Percentiles rank a stretch among this genome's conserved stretches.
These are phyloP conservation scores for Coccomyxa sp. DNA, from an alignment of 139 green algal species.

Conservation along the genomic window DNA sequence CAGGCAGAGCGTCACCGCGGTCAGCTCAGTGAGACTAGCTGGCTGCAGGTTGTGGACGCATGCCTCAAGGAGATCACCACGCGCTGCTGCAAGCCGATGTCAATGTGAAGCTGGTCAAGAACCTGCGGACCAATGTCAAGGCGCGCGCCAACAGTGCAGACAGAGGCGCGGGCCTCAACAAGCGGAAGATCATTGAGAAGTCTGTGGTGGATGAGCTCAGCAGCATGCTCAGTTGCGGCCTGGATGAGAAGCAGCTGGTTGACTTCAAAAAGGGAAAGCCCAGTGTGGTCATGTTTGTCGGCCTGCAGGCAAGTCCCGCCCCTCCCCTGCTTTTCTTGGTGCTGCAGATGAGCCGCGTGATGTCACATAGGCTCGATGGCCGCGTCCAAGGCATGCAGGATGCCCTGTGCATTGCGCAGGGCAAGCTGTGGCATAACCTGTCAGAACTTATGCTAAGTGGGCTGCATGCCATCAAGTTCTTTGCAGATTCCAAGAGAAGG, in stretches of 20 bases:
- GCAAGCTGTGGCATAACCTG: background rate
- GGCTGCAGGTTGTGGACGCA: slow-evolving; percentile 53
- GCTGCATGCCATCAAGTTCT: too few species aligned
- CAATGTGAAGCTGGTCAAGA: slow-evolving; percentile 76
- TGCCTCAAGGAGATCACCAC: slow-evolving; percentile 95
- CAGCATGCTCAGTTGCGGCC: slow-evolving; percentile 69
- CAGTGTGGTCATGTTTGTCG: slow-evolving; percentile 98
- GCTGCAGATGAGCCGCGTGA: too few species aligned
- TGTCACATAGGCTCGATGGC: too few species aligned
- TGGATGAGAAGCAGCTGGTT: slow-evolving; percentile 53
- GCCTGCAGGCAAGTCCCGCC: slow-evolving; percentile 56
- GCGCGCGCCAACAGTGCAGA: slow-evolving; percentile 77
- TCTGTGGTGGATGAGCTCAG: slow-evolving; percentile 91
- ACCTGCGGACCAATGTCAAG: slow-evolving; percentile 86
- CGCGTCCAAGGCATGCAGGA: too few species aligned
- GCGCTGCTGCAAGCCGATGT: slow-evolving; percentile 88
- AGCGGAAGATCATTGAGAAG: slow-evolving; percentile 90
- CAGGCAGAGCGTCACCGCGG: too few species aligned
- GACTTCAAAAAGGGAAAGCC: slow-evolving; percentile 83
- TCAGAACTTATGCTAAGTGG: too few species aligned
- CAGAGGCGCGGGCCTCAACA: slow-evolving; percentile 86
- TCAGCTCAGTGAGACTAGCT: background rate
- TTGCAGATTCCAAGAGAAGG: background rate
- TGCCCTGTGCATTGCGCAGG: background rate
- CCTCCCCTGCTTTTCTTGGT: too few species aligned